These are phyloP conservation scores for Pelargonium australe DNA, from an alignment of 441 rosid genomes.

Conservation along the genomic window DNA sequence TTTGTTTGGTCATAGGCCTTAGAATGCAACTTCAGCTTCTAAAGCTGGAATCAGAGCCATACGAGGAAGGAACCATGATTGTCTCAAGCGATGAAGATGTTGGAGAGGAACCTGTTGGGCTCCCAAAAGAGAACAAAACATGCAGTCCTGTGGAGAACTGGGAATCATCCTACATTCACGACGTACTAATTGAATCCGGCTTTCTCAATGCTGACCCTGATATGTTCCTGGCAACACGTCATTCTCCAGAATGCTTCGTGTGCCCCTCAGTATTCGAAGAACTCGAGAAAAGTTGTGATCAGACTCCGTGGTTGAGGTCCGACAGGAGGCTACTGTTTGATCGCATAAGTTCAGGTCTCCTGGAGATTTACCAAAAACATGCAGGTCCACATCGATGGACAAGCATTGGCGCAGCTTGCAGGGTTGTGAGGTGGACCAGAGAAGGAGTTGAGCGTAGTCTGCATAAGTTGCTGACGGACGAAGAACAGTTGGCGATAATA, in stretches of 20 bases:
- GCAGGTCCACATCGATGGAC: too few species aligned
- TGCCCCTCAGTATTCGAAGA: slow-evolving; percentile 58
- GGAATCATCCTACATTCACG: slow-evolving; percentile 47
- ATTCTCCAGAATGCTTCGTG: slow-evolving; percentile 56
- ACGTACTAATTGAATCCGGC: slow-evolving; percentile 46
- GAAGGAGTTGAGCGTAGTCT: slow-evolving; percentile 40
- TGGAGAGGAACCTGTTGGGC: slow-evolving; percentile 29
- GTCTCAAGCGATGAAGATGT: slow-evolving; percentile 62
- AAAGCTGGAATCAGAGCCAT: slow-evolving; percentile 63
- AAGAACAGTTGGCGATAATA: slow-evolving; percentile 26
- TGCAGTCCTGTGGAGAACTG: slow-evolving; percentile 37
- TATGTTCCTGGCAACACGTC: slow-evolving; percentile 42
- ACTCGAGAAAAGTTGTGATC: slow-evolving; percentile 50
- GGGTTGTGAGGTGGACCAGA: background rate
- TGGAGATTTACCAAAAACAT: slow-evolving; percentile 37
- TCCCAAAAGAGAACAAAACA: slow-evolving; percentile 28
- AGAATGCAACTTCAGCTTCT: slow-evolving; percentile 89
- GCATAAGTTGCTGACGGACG: slow-evolving; percentile 22
- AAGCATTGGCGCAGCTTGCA: too few species aligned
- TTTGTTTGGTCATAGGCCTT: slow-evolving; percentile 45
- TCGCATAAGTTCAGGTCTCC: slow-evolving; percentile 48
- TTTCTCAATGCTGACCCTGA: slow-evolving; percentile 36
- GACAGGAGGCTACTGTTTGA: slow-evolving; percentile 73
- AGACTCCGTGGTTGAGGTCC: slow-evolving; percentile 35
- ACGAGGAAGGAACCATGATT: slow-evolving; percentile 50